Evolutionary conservation across 2,329 filamentous ascomycete genomes (phyloP).

Genomic region (Claviceps humidiphila): DNA sequence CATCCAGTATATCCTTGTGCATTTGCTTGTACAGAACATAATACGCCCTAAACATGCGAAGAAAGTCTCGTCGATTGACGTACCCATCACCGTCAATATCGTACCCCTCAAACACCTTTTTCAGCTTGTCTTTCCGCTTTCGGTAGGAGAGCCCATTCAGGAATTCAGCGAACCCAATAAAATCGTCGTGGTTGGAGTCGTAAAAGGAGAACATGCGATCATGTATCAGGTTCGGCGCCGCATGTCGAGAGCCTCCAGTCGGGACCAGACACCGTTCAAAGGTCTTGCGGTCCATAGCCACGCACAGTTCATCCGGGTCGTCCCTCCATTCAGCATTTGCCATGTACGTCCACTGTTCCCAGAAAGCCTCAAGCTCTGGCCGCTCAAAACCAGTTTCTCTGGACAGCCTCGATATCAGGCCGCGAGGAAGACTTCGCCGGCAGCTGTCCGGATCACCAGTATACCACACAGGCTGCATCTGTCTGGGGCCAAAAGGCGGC

Average conservation of each 20-base stretch:
- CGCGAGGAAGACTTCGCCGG: constrained; percentile 50
- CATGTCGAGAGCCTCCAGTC: constrained; percentile 64
- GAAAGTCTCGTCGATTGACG: constrained; percentile 72
- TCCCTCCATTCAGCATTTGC: constrained; percentile 73
- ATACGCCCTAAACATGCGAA: constrained; percentile 84
- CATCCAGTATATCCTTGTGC: constrained; percentile 69
- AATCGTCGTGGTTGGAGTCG: constrained; percentile 74
- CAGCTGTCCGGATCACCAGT: constrained; percentile 70
- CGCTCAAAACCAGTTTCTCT: constrained; percentile 68
- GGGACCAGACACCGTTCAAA: constrained; percentile 87
- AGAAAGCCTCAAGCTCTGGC: constrained; percentile 81
- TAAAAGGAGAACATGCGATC: constrained; percentile 97
- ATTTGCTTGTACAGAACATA: constrained; percentile 85
- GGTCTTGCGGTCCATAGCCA: constrained; percentile 83
- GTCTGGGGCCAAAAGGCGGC: constrained; percentile 67
- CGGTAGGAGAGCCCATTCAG: constrained; percentile 65
- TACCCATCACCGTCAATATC: constrained; percentile 83
- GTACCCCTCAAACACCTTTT: constrained; percentile 73
- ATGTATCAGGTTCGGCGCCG: constrained; percentile 78
- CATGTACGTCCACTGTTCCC: constrained; percentile 94
- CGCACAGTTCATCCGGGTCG: constrained; percentile 62
- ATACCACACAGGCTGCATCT: constrained; percentile 76
- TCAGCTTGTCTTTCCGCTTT: constrained; percentile 55
- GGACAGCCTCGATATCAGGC: constrained; percentile 54
- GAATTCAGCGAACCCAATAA: constrained; percentile 90